phyloP scores from a whole-genome alignment of 1,284 basidiomycete genomes.

The Ganoderma lingzhi region DNA sequence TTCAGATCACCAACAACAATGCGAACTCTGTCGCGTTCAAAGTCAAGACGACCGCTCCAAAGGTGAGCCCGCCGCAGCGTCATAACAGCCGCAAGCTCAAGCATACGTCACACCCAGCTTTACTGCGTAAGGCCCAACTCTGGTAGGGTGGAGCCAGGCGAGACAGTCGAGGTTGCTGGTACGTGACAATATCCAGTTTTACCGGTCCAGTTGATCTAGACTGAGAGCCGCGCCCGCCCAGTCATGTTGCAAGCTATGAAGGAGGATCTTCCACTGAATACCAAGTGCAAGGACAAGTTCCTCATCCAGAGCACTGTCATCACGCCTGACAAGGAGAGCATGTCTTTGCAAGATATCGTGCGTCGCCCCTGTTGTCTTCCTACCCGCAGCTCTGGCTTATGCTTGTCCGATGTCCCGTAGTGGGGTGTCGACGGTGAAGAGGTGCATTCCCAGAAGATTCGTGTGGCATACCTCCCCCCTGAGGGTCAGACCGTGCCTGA shows the following conservation, averaged over 20 bases:
- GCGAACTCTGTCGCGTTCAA: conserved; percentile 93
- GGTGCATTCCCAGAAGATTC: conserved; percentile 95
- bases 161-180: conserved; percentile 96
- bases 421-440: conserved; percentile 85
- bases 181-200: conserved; percentile 44
- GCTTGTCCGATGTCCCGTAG: conserved; percentile 49
- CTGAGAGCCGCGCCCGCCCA: conserved; percentile 42
- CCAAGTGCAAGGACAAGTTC: conserved; percentile 99
- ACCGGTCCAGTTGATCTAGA: background rate
- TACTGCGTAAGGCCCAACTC: conserved; percentile 99
- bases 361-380: conserved; percentile 35
- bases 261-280: conserved; percentile 89
- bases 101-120: conserved; percentile 52
- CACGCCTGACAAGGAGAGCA: conserved; percentile 87
- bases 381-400: background rate
- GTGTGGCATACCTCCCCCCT: conserved; percentile 90
- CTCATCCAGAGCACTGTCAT: conserved; percentile 96
- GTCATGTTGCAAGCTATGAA: conserved; percentile 98
- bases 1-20: conserved; percentile 92
- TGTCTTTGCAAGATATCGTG: conserved; percentile 85
- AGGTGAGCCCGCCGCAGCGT: conserved; percentile 57
- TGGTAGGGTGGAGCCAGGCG: conserved; percentile 94
- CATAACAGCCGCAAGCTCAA: conserved; percentile 22
- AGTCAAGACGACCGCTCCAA: conserved; percentile 99
- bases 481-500: conserved; percentile 84